Evolutionary conservation across 129 eudicot genomes (phyloP).

Genomic region (Kitagawia praeruptora): DNA sequence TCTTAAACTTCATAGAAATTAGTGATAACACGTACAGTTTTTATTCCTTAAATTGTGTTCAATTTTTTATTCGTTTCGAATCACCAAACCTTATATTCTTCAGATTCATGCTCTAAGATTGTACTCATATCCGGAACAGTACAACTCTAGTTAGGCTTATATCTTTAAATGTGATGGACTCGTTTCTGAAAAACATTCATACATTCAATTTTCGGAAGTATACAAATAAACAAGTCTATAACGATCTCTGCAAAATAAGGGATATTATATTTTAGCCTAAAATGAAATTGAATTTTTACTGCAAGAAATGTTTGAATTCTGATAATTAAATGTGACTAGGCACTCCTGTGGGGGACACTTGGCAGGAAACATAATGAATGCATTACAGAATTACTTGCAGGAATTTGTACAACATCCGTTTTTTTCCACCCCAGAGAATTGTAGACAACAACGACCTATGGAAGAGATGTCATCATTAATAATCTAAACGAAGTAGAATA

Average conservation of each 20-base stretch:
- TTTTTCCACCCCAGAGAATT: conserved; percentile 94
- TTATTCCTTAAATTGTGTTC: neutral
- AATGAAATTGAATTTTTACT: neutral
- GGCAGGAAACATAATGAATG: neutral
- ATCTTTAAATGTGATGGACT: neutral
- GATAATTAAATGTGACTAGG: neutral
- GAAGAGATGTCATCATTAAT: conserved; percentile 9
- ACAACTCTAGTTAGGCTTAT: neutral
- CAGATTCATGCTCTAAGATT: neutral
- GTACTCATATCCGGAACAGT: neutral
- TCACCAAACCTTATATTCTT: neutral
- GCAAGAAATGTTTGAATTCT: neutral
- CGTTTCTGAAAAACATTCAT: neutral
- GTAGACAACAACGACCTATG: conserved; percentile 74
- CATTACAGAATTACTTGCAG: conserved; percentile 50
- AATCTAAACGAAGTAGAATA: neutral
- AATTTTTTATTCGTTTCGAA: neutral
- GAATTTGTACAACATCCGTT: conserved; percentile 64
- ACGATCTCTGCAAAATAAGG: neutral
- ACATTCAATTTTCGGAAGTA: neutral
- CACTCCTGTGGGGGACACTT: neutral
- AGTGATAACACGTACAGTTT: neutral
- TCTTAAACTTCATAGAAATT: neutral
- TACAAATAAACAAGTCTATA: neutral
- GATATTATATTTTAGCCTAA: neutral